Base-by-base conservation (phyloP, 2,329 filamentous ascomycete species). In the Penicillium sp. region DNA sequence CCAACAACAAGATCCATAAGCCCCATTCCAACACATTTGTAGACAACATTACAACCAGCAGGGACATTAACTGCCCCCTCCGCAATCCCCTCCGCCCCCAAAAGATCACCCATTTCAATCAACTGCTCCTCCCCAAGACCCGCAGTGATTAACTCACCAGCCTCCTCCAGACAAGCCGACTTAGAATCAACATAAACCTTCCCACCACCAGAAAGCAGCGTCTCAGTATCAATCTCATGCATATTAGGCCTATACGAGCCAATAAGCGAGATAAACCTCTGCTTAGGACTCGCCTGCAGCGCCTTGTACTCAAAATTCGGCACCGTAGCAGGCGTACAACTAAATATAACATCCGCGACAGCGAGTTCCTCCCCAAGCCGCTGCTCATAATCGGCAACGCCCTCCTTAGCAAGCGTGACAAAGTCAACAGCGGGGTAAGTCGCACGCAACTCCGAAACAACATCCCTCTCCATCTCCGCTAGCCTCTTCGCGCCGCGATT, bases 401-500 rank as follows among this genome's bases (percentile, higher is more conserved):
- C 77, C 54, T 89, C 87, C 57, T 84, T 82, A 2, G 79, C 73
- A 19, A 72, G 52, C n/a, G 62, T 55, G 3, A 40, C 51, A 29
- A 66, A 58, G 0, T 59, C 63, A 15, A 70, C 60, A 31, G 57
- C 55, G 19, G 73, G 68, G 61, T 73, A 70, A 7, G 61, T 61
- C 1, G 53, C 41, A 10, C 64, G 64, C 21, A 76, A 46, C 10
- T 69, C 62, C 2, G 45, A 45, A 6, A 71, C 51, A 0, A 69
- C 56, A 3, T 57, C 57, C 1, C 48, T 51, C 45, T 64, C 57
- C 48, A 70, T 57, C 48, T 76, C 68, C 0, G 69, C 63, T 74
- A 85, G 82, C 21, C 83, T 79, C 62, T 83, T 79, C 13, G 74
- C 73, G 3, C 66, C 62, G 12, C 86, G 82, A 60, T 89, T 93